Evolutionary conservation across 129 eudicot genomes (phyloP).

Genomic region (Lactuca sativa): DNA sequence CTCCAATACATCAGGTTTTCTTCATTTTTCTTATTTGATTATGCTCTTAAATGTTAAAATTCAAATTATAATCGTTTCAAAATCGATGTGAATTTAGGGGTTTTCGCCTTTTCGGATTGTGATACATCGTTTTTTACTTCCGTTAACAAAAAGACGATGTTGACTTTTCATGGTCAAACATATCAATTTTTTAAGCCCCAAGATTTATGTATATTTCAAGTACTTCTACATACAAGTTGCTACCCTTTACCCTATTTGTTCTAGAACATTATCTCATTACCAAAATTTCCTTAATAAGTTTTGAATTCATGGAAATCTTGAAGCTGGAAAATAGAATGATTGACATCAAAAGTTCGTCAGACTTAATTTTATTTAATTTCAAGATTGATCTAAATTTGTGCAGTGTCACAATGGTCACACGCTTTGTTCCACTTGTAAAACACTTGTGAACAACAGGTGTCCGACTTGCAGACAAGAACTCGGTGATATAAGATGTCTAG

Average conservation of each 20-base stretch:
- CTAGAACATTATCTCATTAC: too few relatives aligned
- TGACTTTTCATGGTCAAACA: not conserved
- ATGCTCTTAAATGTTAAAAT: not conserved
- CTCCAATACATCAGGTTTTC: not conserved
- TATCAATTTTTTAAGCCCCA: not conserved
- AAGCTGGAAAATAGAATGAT: too few relatives aligned
- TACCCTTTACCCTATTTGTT: too few relatives aligned
- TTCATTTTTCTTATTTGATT: not conserved
- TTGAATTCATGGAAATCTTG: too few relatives aligned
- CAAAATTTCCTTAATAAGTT: too few relatives aligned
- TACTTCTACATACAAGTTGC: not conserved
- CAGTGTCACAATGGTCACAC: slow-evolving; percentile 14
- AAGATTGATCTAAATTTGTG: slow-evolving; percentile 31
- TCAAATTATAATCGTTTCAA: not conserved
- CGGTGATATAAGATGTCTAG: slow-evolving; percentile 10
- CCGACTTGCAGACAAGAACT: not conserved
- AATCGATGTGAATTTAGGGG: not conserved
- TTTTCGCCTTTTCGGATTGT: not conserved
- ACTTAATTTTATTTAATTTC: not conserved
- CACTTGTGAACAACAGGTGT: not conserved
- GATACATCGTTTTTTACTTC: not conserved
- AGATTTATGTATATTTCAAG: not conserved
- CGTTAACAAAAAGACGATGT: not conserved
- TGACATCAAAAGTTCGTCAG: not conserved
- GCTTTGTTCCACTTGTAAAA: slow-evolving; percentile 4